phyloP scores from a whole-genome alignment of 2,329 filamentous ascomycete genomes.

The Colletotrichum noveboracense region DNA sequence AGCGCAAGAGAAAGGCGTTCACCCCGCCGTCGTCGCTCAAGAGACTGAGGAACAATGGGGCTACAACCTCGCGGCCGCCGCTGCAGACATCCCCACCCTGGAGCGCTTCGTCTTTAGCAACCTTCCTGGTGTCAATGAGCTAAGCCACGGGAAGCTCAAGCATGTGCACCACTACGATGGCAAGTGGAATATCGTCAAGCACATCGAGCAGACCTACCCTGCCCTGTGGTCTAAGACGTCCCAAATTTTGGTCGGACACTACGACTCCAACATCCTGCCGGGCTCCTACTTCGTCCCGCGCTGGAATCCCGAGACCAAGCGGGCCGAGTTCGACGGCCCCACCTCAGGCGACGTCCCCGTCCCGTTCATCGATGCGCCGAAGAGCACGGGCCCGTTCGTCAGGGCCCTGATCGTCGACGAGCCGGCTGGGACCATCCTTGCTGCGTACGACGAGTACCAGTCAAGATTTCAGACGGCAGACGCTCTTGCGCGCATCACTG shows the following conservation, averaged over 20 bases:
- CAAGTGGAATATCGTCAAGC: background rate
- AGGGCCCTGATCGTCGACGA: constrained; percentile 46
- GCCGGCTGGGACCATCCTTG: constrained; percentile 40
- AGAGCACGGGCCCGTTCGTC: constrained; percentile 49
- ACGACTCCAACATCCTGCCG: background rate
- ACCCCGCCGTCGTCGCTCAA: constrained; percentile 40
- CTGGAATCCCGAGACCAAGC: background rate
- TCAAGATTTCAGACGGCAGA: constrained; percentile 36
- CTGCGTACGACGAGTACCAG: constrained; percentile 48
- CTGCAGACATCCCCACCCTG: constrained; percentile 33
- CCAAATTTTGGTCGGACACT: background rate
- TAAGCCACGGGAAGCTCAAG: background rate
- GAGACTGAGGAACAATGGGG: constrained; percentile 55
- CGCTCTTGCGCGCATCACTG: constrained; percentile 40
- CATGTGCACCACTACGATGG: constrained; percentile 3
- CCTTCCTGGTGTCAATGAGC: background rate
- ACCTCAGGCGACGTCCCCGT: background rate
- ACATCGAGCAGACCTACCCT: background rate
- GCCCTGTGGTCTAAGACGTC: constrained; percentile 1
- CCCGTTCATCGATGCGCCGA: constrained; percentile 38
- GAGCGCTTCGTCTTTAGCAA: constrained; percentile 10
- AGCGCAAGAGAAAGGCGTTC: background rate
- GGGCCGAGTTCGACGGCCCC: background rate
- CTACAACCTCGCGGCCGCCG: constrained; percentile 60
- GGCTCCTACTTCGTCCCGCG: background rate